Conservation (phyloP, 2,329 filamentous ascomycete species). For the Trichoderma arundinaceum region DNA sequence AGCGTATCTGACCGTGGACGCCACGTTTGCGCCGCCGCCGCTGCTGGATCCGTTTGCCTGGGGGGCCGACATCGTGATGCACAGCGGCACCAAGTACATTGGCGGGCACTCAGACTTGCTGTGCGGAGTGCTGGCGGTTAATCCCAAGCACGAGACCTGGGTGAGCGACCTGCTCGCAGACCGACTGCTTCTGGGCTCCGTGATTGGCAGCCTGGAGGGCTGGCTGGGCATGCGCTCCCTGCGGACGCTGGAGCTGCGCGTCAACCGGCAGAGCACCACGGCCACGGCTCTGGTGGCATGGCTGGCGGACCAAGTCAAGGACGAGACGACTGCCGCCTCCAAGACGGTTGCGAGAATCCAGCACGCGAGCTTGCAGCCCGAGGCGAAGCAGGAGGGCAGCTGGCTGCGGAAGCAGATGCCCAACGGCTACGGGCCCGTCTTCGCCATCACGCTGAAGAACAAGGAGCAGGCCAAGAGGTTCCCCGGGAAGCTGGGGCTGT, state of each 20-base stretch:
- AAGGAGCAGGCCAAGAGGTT: conserved; percentile 67
- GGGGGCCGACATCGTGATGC: conserved; percentile 88
- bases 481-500: conserved; percentile 79
- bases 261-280: conserved; percentile 75
- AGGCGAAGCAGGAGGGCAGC: conserved; percentile 58
- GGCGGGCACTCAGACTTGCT: conserved; percentile 95
- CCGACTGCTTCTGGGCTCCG: conserved; percentile 76
- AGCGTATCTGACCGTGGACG: conserved; percentile 81
- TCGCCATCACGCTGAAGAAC: conserved; percentile 71
- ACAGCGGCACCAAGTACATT: conserved; percentile 94
- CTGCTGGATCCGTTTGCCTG: conserved; percentile 82
- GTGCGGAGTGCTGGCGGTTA: conserved; percentile 78
- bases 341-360: conserved; percentile 65
- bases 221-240: conserved; percentile 90
- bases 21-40: conserved; percentile 90
- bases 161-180: conserved; percentile 67
- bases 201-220: conserved; percentile 88
- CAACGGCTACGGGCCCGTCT: conserved; percentile 86
- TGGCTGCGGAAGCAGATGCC: conserved; percentile 93
- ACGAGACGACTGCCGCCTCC: conserved; percentile 51
- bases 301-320: conserved; percentile 60
- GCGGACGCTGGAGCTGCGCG: conserved; percentile 82
- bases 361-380: conserved; percentile 81
- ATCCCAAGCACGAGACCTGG: conserved; percentile 62
- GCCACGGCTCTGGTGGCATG: conserved; percentile 73